phyloP scores from a whole-genome alignment of 495 filamentous ascomycete genomes.

The Elasticomyces elasticus region DNA sequence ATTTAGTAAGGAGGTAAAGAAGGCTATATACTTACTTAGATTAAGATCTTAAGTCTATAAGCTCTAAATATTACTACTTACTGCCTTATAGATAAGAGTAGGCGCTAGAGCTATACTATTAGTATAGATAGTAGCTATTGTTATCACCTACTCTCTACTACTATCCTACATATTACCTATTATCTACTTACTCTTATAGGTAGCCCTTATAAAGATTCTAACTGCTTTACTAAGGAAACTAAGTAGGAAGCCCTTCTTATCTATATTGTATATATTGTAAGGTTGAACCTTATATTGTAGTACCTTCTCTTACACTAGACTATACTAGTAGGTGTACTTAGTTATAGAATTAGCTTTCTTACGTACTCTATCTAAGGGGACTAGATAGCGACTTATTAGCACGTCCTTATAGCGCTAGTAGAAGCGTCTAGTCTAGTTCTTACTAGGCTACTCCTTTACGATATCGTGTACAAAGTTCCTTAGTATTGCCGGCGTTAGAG shows the following conservation, averaged over 20 bases:
- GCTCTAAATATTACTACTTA: slow-evolving; percentile 1
- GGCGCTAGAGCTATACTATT: slow-evolving; percentile 1
- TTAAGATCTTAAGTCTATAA: not conserved
- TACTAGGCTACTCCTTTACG: not conserved
- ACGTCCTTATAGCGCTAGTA: not conserved
- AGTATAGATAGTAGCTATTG: not conserved
- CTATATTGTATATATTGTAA: slow-evolving; percentile 23
- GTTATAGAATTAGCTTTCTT: not conserved
- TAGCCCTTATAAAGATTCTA: not conserved
- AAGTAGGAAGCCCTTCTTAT: slow-evolving; percentile 26
- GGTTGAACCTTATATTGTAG: slow-evolving; percentile 16
- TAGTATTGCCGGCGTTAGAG: not conserved
- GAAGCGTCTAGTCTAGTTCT: not conserved
- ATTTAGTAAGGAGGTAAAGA: slow-evolving; percentile 5
- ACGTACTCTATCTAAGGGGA: not conserved
- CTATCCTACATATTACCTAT: not conserved
- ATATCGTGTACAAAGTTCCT: not conserved
- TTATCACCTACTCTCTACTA: slow-evolving; percentile 1
- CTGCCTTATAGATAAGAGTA: slow-evolving; percentile 1
- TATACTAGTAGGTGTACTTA: not conserved
- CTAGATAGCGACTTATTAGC: not conserved
- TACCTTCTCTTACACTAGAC: slow-evolving; percentile 13
- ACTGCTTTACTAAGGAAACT: not conserved
- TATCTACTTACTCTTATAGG: not conserved
- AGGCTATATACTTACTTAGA: not conserved